Percentiles rank a stretch among this genome's conserved stretches.
phyloP scores from a whole-genome alignment of 768 basidiomycete genomes.

The Neoboletus subvelutipes region DNA sequence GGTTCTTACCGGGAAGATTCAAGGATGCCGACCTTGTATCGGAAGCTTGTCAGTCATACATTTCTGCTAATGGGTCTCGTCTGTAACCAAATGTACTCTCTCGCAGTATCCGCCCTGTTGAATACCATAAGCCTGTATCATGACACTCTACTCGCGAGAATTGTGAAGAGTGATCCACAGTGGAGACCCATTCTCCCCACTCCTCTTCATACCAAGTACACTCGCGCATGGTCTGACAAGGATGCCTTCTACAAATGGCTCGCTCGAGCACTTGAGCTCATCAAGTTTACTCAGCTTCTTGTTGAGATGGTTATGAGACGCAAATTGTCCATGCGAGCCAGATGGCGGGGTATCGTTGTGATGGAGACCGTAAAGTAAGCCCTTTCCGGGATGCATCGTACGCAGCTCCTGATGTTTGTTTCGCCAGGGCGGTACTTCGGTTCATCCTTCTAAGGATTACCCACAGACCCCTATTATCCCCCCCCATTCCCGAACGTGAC shows the following conservation, averaged over 20 bases:
- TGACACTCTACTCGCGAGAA: conserved; percentile 80
- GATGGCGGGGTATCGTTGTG: conserved; percentile 75
- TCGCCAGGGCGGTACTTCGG: conserved; percentile 67
- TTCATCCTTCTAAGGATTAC: conserved; percentile 74
- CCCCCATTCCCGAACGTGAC: conserved; percentile 85
- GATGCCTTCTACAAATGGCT: conserved; percentile 74
- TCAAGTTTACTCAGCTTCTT: conserved; percentile 80
- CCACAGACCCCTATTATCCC: conserved; percentile 68
- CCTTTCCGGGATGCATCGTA: not conserved
- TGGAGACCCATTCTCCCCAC: conserved; percentile 75
- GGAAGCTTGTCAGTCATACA: conserved; percentile 76
- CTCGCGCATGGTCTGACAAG: conserved; percentile 79
- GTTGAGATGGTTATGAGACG: conserved; percentile 86
- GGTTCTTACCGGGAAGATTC: conserved; percentile 95
- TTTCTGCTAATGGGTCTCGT: conserved; percentile 9
- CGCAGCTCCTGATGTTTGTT: conserved; percentile 7
- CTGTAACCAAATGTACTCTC: conserved; percentile 15
- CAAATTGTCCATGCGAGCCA: conserved; percentile 58
- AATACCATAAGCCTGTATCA: conserved; percentile 93
- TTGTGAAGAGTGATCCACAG: conserved; percentile 62
- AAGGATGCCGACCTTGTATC: conserved; percentile 96
- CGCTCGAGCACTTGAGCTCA: conserved; percentile 69
- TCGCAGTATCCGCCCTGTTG: conserved; percentile 79
- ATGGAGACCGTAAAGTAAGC: conserved; percentile 86
- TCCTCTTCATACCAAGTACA: conserved; percentile 84